A percentile compares a stretch with the other conserved stretches of the same genome.
Conservation (phyloP, 2,329 filamentous ascomycete genomes). For the Hymenoscyphus infarciens region DNA sequence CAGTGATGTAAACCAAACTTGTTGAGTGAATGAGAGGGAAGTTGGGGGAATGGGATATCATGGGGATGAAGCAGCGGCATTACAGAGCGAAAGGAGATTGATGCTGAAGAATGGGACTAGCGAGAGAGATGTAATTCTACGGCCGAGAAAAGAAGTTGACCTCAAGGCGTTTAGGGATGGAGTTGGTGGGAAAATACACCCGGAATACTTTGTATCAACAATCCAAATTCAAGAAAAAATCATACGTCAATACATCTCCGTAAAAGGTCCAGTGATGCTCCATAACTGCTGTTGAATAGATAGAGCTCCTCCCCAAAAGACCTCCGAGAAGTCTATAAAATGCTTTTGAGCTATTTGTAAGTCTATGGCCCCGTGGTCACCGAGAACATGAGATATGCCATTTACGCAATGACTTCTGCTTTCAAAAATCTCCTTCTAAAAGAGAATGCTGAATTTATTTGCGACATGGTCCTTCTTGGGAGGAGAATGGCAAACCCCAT, state of each 20-base stretch:
- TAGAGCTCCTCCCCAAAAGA: too few relatives aligned
- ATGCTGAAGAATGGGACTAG: neutral
- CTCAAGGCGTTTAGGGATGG: constrained; percentile 1
- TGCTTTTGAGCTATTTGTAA: too few relatives aligned
- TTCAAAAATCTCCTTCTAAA: too few relatives aligned
- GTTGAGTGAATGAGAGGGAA: neutral
- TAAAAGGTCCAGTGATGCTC: neutral
- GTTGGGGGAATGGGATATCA: neutral
- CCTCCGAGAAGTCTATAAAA: too few relatives aligned
- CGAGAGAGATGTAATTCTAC: neutral
- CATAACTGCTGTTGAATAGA: neutral
- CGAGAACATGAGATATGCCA: too few relatives aligned
- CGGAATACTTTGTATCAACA: constrained; percentile 1
- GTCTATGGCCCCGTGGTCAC: too few relatives aligned
- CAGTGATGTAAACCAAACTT: neutral
- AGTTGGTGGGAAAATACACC: neutral
- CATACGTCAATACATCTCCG: neutral
- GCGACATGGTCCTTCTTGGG: too few relatives aligned
- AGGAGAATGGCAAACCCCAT: too few relatives aligned
- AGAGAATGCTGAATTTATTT: too few relatives aligned
- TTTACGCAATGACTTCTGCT: too few relatives aligned
- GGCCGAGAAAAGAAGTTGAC: neutral
- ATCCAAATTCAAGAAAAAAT: neutral
- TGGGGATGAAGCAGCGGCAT: neutral
- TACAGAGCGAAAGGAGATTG: neutral